These are phyloP conservation scores for Mrakia hoshinonis DNA, from an alignment of 768 basidiomycete species.

Conservation along the genomic window DNA sequence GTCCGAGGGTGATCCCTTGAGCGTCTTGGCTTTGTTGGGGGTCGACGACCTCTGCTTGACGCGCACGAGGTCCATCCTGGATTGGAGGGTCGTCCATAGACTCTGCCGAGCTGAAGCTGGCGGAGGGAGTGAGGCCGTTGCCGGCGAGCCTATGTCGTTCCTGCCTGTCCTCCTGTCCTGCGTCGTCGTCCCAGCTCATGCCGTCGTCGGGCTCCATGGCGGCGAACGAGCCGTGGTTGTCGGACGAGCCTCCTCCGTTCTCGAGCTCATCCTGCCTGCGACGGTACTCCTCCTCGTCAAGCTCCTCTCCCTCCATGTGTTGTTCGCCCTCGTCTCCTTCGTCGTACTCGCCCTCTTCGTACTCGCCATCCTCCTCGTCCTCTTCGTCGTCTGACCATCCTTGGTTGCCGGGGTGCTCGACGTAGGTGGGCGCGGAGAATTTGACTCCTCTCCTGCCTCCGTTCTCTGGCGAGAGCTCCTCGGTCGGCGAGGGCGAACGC, in stretches of 20 bases:
- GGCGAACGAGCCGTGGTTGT: constrained; percentile 47
- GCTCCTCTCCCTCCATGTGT: constrained; percentile 20
- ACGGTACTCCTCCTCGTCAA: constrained; percentile 1
- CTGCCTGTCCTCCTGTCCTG: constrained; percentile 43
- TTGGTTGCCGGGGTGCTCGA: constrained; percentile 43
- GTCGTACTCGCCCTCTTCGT: constrained; percentile 26
- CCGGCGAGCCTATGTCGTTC: not conserved
- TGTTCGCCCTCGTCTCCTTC: constrained; percentile 9
- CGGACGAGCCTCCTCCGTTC: not conserved
- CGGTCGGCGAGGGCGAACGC: constrained; percentile 28
- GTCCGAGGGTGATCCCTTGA: not conserved
- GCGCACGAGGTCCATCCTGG: not conserved
- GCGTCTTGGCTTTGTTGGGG: not conserved
- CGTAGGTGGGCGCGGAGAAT: constrained; percentile 55
- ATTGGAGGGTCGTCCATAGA: not conserved
- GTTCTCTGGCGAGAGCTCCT: constrained; percentile 22
- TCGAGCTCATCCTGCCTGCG: not conserved
- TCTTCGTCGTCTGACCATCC: constrained; percentile 64
- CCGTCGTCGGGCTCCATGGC: constrained; percentile 64
- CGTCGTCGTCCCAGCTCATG: constrained; percentile 76
- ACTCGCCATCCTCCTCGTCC: constrained; percentile 42
- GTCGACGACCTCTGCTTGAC: not conserved
- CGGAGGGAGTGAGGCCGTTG: not conserved
- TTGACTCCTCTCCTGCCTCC: constrained; percentile 49
- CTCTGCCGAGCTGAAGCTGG: not conserved